Conservation (phyloP, 805 yeast species). For the Brettanomyces anomalus region DNA sequence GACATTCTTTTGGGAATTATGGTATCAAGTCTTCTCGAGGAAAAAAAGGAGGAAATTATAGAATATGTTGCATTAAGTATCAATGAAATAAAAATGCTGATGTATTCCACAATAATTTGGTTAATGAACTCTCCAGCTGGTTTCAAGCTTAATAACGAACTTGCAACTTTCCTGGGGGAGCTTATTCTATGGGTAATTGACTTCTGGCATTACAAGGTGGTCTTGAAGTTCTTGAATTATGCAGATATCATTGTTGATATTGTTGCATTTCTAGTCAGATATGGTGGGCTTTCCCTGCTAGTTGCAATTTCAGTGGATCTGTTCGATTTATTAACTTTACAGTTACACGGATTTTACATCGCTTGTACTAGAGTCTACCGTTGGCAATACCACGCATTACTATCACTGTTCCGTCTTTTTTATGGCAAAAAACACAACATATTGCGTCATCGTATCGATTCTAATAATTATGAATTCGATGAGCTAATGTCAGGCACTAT, state of each 20-base stretch:
- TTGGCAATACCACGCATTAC: slow-evolving; percentile 60
- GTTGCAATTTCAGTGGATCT: slow-evolving; percentile 61
- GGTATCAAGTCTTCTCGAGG: slow-evolving; percentile 36
- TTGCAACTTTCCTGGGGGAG: slow-evolving; percentile 81
- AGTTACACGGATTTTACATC: slow-evolving; percentile 66
- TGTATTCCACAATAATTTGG: slow-evolving; percentile 48
- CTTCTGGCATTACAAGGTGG: slow-evolving; percentile 39
- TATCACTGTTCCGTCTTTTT: slow-evolving; percentile 73
- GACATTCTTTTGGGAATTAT: slow-evolving; percentile 71
- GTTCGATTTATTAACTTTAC: slow-evolving; percentile 54
- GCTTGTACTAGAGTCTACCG: slow-evolving; percentile 72
- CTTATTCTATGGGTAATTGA: slow-evolving; percentile 77
- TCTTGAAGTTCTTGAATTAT: slow-evolving; percentile 8
- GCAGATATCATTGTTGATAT: slow-evolving; percentile 10
- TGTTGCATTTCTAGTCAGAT: slow-evolving; percentile 12
- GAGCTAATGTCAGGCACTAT: slow-evolving; percentile 84
- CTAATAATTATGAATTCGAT: slow-evolving; percentile 75
- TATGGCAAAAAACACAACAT: slow-evolving; percentile 85
- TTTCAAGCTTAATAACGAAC: slow-evolving; percentile 78
- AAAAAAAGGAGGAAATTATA: slow-evolving; percentile 11
- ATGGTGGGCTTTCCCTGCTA: slow-evolving; percentile 59
- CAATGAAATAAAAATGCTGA: slow-evolving; percentile 24
- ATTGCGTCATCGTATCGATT: slow-evolving; percentile 77
- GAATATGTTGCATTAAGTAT: slow-evolving; percentile 11
- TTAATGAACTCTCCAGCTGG: slow-evolving; percentile 90